These are phyloP conservation scores for Helminthosporium solani DNA, from an alignment of 2,329 filamentous ascomycete genomes.

Conservation along the genomic window DNA sequence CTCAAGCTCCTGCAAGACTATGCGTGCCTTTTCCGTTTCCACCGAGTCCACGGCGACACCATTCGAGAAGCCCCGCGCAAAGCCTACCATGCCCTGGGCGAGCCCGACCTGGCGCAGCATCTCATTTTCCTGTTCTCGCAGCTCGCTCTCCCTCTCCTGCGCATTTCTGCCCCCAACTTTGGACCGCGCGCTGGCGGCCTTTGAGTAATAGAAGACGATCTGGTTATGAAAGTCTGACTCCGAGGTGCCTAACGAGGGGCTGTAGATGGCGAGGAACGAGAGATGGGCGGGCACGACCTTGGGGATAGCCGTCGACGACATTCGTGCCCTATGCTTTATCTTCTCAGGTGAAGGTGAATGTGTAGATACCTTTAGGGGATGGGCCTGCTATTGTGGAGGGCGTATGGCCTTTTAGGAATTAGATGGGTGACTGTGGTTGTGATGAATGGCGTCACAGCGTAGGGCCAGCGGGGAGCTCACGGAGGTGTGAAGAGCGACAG, in stretches of 20 bases:
- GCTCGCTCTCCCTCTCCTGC: constrained; percentile 40
- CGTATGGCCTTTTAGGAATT: not conserved
- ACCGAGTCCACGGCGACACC: constrained; percentile 77
- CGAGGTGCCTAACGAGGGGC: constrained; percentile 72
- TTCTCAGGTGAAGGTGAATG: too few relatives aligned
- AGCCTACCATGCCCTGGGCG: constrained; percentile 94
- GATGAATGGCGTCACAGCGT: constrained; percentile 10
- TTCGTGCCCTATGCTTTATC: constrained; percentile 8
- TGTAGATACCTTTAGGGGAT: not conserved
- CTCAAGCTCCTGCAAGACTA: constrained; percentile 85
- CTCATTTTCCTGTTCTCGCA: constrained; percentile 73
- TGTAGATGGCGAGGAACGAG: constrained; percentile 92
- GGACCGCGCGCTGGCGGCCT: constrained; percentile 31
- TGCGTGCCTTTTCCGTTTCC: constrained; percentile 85
- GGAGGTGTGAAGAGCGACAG: not conserved
- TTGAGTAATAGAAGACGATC: constrained; percentile 88
- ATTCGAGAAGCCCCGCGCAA: constrained; percentile 80
- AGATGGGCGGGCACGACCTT: constrained; percentile 74
- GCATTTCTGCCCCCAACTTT: constrained; percentile 28
- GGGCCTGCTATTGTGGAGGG: not conserved
- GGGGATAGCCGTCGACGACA: constrained; percentile 29
- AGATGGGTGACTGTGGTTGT: not conserved
- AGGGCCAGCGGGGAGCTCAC: constrained; percentile 1
- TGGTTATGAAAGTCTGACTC: constrained; percentile 77
- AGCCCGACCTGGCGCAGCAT: constrained; percentile 89